Percentiles rank a stretch among this genome's conserved stretches.
Conservation (phyloP, 371 early-diverging fungal species). For the Thermomucor indicae-seudaticae region DNA sequence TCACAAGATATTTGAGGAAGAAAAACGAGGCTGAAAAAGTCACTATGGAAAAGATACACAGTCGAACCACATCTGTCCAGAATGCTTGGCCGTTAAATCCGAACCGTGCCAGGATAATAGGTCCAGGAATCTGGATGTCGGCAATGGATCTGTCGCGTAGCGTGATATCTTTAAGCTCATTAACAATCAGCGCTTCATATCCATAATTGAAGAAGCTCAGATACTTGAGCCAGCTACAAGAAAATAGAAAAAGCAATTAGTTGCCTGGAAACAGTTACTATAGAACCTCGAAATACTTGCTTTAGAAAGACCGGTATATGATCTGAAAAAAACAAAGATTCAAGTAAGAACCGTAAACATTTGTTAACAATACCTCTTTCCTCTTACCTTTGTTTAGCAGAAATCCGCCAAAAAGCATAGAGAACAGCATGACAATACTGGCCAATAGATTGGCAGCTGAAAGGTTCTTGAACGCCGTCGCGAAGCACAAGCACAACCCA, state of each 20-base stretch:
- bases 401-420: constrained; percentile 87
- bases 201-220: constrained; percentile 86
- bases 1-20: constrained; percentile 40
- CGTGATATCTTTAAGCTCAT: constrained; percentile 49
- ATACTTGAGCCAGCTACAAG: constrained; percentile 64
- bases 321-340: constrained; percentile 13
- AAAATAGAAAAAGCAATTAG: neutral
- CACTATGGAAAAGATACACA: constrained; percentile 21
- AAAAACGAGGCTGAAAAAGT: constrained; percentile 28
- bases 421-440: constrained; percentile 77
- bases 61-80: constrained; percentile 31
- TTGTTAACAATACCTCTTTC: neutral
- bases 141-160: constrained; percentile 42
- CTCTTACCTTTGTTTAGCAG: constrained; percentile 72
- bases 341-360: neutral
- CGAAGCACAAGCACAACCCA: constrained; percentile 76
- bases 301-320: constrained; percentile 40
- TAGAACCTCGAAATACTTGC: constrained; percentile 8
- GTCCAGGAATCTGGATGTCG: constrained; percentile 48
- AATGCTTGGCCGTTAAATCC: constrained; percentile 47
- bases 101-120: constrained; percentile 41
- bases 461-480: constrained; percentile 62
- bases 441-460: constrained; percentile 77
- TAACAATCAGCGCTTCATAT: constrained; percentile 84
- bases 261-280: neutral